phyloP scores from a whole-genome alignment of 768 basidiomycete genomes.

The Pilatotrama ljubarskyi region DNA sequence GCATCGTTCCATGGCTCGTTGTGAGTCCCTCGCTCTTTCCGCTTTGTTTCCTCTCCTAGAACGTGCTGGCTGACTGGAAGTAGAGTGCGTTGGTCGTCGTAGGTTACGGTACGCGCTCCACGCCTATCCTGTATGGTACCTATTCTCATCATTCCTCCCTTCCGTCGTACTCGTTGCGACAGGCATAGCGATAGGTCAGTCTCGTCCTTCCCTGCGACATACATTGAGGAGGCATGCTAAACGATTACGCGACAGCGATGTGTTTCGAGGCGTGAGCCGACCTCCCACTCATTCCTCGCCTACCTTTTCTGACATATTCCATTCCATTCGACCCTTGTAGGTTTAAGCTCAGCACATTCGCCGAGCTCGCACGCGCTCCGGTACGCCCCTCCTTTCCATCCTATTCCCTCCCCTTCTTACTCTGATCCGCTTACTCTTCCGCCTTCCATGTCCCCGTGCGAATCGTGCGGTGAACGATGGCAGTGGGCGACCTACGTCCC shows the following conservation, averaged over 20 bases:
- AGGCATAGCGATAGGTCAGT: conserved; percentile 8
- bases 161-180: no score
- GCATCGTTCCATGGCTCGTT: conserved; percentile 9
- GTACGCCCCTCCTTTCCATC: neutral
- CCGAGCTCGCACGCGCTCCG: neutral
- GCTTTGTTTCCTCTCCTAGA: no score
- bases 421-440: no score
- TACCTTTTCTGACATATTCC: neutral
- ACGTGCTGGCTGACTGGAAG: no score
- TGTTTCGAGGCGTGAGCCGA: conserved; percentile 16
- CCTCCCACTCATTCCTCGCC: no score
- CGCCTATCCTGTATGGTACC: no score
- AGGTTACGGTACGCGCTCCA: conserved; percentile 4
- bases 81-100: conserved; percentile 17
- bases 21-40: neutral
- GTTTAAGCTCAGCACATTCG: conserved; percentile 7
- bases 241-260: neutral
- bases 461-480: no score
- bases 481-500: conserved; percentile 25
- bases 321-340: neutral
- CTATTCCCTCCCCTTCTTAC: neutral
- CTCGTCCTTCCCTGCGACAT: neutral
- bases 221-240: neutral
- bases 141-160: no score
- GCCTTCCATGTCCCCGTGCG: no score